Conservation (phyloP, 345 rosid species). For the Passiflora organensis region DNA sequence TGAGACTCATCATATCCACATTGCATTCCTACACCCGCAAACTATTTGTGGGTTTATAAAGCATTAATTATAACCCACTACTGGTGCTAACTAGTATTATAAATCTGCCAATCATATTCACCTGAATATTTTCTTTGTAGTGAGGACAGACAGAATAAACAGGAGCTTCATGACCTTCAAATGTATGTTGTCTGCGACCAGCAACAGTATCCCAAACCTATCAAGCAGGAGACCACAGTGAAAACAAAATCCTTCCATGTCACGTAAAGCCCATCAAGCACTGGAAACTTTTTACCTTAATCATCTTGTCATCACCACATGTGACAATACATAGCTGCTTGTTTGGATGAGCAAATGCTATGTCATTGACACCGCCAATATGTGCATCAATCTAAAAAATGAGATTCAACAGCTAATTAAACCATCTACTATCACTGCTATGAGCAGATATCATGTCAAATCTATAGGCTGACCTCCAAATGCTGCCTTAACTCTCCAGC, state of each 20-base stretch:
- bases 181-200: slow-evolving; percentile 34
- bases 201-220: slow-evolving; percentile 49
- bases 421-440: neutral
- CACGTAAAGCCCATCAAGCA: neutral
- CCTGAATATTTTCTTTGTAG: slow-evolving; percentile 45
- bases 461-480: slow-evolving; percentile 38
- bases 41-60: too few species aligned
- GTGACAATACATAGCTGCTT: slow-evolving; percentile 51
- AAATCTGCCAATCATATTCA: slow-evolving; percentile 10
- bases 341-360: slow-evolving; percentile 54
- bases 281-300: slow-evolving; percentile 36
- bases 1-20: too few species aligned
- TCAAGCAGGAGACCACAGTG: neutral
- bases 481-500: slow-evolving; percentile 42
- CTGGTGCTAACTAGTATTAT: neutral
- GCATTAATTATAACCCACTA: too few species aligned
- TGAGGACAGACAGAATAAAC: slow-evolving; percentile 57
- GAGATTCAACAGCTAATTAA: neutral
- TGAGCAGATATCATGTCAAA: neutral
- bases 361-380: slow-evolving; percentile 53
- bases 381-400: slow-evolving; percentile 63
- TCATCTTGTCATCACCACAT: slow-evolving; percentile 62
- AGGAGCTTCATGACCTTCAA: slow-evolving; percentile 55
- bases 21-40: too few species aligned
- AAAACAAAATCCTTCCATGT: neutral